These are phyloP conservation scores for Draba incana DNA, from an alignment of 345 rosid species.

Conservation along the genomic window DNA sequence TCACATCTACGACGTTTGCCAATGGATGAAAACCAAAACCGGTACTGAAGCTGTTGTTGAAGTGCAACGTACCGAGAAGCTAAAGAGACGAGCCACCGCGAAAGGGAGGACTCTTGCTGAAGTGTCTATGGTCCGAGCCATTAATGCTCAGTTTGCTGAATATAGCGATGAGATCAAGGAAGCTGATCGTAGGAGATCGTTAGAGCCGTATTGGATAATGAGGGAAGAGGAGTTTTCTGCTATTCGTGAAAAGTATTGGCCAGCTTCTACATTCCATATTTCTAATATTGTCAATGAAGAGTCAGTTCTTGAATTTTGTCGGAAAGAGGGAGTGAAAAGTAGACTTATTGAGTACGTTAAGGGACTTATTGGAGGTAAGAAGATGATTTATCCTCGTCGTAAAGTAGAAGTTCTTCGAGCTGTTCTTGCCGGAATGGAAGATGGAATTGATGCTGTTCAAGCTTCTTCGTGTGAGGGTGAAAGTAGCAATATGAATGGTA, in stretches of 20 bases:
- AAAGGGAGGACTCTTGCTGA: constrained; percentile 28
- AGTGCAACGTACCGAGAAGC: constrained; percentile 23
- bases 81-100: neutral
- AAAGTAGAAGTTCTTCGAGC: too few relatives aligned
- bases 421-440: too few relatives aligned
- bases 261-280: neutral
- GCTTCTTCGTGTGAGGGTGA: too few relatives aligned
- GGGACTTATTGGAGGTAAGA: too few relatives aligned
- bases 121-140: constrained; percentile 22
- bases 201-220: too few relatives aligned
- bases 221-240: too few relatives aligned
- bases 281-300: neutral
- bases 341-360: too few relatives aligned
- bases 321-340: neutral
- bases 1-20: constrained; percentile 17
- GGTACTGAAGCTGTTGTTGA: constrained; percentile 22
- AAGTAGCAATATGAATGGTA: neutral
- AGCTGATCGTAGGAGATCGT: neutral
- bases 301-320: neutral
- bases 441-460: too few relatives aligned
- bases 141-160: constrained; percentile 18
- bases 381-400: too few relatives aligned
- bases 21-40: constrained; percentile 24
- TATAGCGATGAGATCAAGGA: constrained; percentile 9
- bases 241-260: constrained; percentile 16